These are phyloP conservation scores for Hyphopichia buzzinii DNA, from an alignment of 1,139 yeast genomes.

Conservation along the genomic window DNA sequence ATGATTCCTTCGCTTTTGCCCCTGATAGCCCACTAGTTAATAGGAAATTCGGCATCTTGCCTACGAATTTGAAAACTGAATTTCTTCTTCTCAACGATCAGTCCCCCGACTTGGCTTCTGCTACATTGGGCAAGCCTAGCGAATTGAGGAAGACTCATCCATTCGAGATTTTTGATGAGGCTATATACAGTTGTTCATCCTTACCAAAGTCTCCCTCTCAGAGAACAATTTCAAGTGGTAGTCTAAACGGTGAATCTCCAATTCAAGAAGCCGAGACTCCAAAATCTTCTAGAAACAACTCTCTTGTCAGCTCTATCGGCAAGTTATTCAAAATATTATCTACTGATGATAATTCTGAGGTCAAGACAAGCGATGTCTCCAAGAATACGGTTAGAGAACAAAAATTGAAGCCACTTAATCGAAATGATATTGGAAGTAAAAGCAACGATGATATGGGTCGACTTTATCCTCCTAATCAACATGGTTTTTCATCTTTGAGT, in stretches of 20 bases:
- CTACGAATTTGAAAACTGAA: slow-evolving; percentile 31
- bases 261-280: slow-evolving; percentile 8
- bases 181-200: slow-evolving; percentile 58
- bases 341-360: slow-evolving; percentile 23
- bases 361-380: neutral
- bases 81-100: slow-evolving; percentile 19
- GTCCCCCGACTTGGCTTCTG: slow-evolving; percentile 7
- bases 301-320: slow-evolving; percentile 38
- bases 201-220: slow-evolving; percentile 21
- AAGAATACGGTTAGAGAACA: slow-evolving; percentile 2
- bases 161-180: slow-evolving; percentile 75
- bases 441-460: slow-evolving; percentile 3
- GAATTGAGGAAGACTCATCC: slow-evolving; percentile 54
- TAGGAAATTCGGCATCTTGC: slow-evolving; percentile 46
- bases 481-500: slow-evolving; percentile 6
- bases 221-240: neutral
- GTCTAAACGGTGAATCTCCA: slow-evolving; percentile 7
- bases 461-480: slow-evolving; percentile 2
- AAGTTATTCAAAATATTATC: slow-evolving; percentile 36
- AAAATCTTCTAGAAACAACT: slow-evolving; percentile 18
- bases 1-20: slow-evolving; percentile 21
- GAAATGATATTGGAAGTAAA: neutral
- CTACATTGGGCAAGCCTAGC: slow-evolving; percentile 23
- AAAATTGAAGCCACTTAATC: slow-evolving; percentile 1
- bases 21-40: slow-evolving; percentile 55